A percentile compares a stretch with the other conserved stretches of the same genome.
phyloP scores from a whole-genome alignment of 2,329 filamentous ascomycete species.

The Corinectria fuckeliana region DNA sequence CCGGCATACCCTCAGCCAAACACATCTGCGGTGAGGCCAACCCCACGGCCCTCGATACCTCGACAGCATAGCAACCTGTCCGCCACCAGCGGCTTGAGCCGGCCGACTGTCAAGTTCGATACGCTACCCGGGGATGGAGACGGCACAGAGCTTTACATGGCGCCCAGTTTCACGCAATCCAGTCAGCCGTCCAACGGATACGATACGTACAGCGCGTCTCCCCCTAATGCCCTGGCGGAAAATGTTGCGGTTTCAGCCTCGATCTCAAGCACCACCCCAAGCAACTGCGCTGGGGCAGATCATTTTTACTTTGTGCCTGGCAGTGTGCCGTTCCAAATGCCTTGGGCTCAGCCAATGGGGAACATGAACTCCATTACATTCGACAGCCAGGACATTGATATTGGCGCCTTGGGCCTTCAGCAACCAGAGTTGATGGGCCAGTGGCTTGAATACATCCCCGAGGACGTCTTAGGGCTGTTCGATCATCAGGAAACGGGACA shows the following conservation, averaged over 20 bases:
- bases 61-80: conserved; percentile 37
- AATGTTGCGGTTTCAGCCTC: conserved; percentile 21
- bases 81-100: conserved; percentile 24
- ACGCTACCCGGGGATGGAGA: conserved; percentile 40
- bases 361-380: conserved; percentile 68
- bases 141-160: conserved; percentile 42
- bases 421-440: conserved; percentile 70
- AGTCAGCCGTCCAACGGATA: conserved; percentile 52
- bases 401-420: conserved; percentile 65
- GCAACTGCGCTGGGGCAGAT: conserved; percentile 18
- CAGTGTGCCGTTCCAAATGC: conserved; percentile 37
- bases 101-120: conserved; percentile 41
- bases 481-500: conserved; percentile 45
- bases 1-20: conserved; percentile 57
- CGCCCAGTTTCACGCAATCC: conserved; percentile 47
- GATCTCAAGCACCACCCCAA: conserved; percentile 24
- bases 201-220: conserved; percentile 52
- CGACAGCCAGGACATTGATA: conserved; percentile 78
- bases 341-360: conserved; percentile 42
- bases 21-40: conserved; percentile 55
- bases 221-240: conserved; percentile 50
- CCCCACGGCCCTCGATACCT: conserved; percentile 42
- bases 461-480: conserved; percentile 67
- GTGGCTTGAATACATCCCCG: conserved; percentile 77
- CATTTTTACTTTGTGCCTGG: conserved; percentile 40